Base-by-base conservation (phyloP, 2,329 filamentous ascomycete genomes). In the Ophiocordyceps robertsii region DNA sequence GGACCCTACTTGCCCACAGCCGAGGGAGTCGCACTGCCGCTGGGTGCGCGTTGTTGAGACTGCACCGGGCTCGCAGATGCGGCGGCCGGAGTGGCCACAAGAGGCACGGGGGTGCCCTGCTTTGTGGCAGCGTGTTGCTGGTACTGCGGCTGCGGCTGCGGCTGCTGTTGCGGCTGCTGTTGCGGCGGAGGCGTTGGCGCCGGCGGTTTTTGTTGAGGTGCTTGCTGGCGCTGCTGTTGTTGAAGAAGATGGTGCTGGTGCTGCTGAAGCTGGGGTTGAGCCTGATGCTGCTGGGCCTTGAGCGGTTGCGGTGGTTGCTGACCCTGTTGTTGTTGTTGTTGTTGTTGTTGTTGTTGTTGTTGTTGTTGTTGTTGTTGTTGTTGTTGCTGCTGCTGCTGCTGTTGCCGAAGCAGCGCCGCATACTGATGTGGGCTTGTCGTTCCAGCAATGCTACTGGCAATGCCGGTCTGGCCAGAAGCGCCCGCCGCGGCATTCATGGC, bases 381-480 rank as follows among this genome's bases (percentile, higher is more conserved):
- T 33, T 74, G 72, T n/a, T 46, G 54, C 46, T 51, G 60, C 27
- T 66, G 63, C 46, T 75, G 70, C 47, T 77, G 73, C 49, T 77
- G 74, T 33, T 74, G 72, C 37, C 74, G 61, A 9, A 78, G 65
- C 30, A 77, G 60, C 43, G 75, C 73, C 2, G 74, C 74, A 51
- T 78, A 77, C 47, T 78, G 74, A 35, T 77, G 73, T 27, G 74
- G 74, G 44, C 70, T 73, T 2, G 66, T 64, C 0, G 69, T 69
- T 16, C 64, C 62, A 1, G 65, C 59, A 39, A 72, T 64, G 16
- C 68, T 66, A 40, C 68, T 73, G 14, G 69, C 62, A 42, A 73
- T 65, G 3, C 66, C 65, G 13, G 69, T 59, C 47, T 73, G 68
- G 8, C 64, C 64, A 5, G 64, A 61, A 13, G 60, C 67, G 10